Evolutionary conservation across 345 rosid species (phyloP).

Genomic region (Salix arbutifolia): DNA sequence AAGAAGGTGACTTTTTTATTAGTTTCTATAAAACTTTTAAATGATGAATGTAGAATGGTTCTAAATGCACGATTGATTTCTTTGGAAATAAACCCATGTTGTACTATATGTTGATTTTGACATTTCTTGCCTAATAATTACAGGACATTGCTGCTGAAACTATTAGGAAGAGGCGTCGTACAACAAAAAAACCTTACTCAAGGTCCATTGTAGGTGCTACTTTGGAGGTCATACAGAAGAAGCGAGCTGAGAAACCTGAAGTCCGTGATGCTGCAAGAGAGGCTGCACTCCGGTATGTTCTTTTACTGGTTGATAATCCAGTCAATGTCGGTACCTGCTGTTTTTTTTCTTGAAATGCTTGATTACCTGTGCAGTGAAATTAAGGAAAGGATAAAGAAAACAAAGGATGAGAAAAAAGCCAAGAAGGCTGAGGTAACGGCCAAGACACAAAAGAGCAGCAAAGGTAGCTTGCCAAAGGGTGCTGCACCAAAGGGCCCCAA

Average conservation of each 20-base stretch:
- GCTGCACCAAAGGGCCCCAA: conserved; percentile 54
- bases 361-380: conserved; percentile 45
- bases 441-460: conserved; percentile 48
- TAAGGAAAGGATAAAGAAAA: conserved; percentile 81
- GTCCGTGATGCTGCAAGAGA: conserved; percentile 67
- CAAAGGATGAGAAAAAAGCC: conserved; percentile 80
- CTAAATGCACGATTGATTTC: neutral
- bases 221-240: conserved; percentile 66
- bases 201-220: conserved; percentile 75
- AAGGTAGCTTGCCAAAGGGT: conserved; percentile 49
- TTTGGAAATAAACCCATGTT: neutral
- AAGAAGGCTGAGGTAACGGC: conserved; percentile 63
- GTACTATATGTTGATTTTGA: neutral
- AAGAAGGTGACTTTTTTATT: conserved; percentile 43
- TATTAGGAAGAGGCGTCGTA: conserved; percentile 52
- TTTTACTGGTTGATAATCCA: neutral
- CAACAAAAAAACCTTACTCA: conserved; percentile 65
- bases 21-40: neutral
- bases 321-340: neutral
- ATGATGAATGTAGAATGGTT: neutral
- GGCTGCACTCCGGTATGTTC: conserved; percentile 50
- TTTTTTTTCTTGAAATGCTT: neutral
- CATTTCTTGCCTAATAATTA: neutral
- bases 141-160: conserved; percentile 62
- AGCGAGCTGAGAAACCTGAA: conserved; percentile 62